Conservation (phyloP, 345 rosid genomes). For the Citrus medica region DNA sequence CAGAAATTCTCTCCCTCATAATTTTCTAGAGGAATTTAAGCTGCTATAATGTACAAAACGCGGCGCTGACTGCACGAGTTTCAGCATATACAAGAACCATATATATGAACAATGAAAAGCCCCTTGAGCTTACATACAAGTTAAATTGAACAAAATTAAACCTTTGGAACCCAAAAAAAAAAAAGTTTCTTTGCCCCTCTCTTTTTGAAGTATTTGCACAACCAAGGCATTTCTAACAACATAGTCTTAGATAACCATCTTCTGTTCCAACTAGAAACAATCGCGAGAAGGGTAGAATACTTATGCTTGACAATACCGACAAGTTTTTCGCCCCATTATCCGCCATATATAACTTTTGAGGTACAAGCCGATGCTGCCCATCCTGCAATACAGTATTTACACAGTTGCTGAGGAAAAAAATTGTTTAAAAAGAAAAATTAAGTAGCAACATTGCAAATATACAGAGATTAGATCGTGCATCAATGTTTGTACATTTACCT, state of each 20-base stretch:
- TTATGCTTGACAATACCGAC: constrained; percentile 71
- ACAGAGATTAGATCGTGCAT: not conserved
- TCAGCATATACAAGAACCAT: not conserved
- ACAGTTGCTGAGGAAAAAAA: not conserved
- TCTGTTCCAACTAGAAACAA: constrained; percentile 85
- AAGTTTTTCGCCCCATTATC: constrained; percentile 53
- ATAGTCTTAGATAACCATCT: constrained; percentile 77
- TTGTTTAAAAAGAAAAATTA: not conserved
- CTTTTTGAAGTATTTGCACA: not conserved
- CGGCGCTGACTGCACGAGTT: not conserved
- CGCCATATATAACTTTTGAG: constrained; percentile 61
- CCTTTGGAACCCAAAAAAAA: not conserved
- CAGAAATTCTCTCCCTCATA: no score
- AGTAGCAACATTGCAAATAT: not conserved
- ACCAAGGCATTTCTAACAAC: constrained; percentile 40
- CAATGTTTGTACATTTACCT: not conserved
- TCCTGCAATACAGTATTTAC: constrained; percentile 42
- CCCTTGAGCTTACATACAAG: not conserved
- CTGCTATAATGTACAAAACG: no score
- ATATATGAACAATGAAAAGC: not conserved
- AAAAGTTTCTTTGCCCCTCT: not conserved
- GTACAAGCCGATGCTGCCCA: constrained; percentile 49
- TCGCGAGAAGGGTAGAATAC: constrained; percentile 70
- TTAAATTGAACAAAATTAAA: not conserved
- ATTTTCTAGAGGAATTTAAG: no score